Percentiles rank a stretch among this genome's conserved stretches.
phyloP scores from a whole-genome alignment of 495 filamentous ascomycete species.

The Penicillium pancosmium region DNA sequence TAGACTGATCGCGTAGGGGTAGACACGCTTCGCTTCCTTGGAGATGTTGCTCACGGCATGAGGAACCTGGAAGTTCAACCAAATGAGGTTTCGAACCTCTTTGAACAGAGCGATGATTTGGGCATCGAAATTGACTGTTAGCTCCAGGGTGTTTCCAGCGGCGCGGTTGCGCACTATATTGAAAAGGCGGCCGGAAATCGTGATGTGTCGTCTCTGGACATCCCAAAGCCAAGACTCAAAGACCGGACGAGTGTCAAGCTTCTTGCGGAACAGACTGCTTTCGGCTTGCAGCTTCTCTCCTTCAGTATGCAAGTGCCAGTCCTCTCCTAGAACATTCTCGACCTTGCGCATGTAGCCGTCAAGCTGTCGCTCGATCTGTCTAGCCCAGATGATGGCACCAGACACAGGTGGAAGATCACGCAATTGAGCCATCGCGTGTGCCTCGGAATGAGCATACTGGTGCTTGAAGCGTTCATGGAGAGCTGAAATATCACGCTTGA shows the following conservation, averaged over 20 bases:
- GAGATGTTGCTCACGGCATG: slow-evolving; percentile 93
- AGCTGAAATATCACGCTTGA: slow-evolving; percentile 89
- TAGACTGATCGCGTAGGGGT: slow-evolving; percentile 93
- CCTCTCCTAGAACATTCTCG: slow-evolving; percentile 88
- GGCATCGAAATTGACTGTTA: slow-evolving; percentile 93
- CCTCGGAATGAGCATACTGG: slow-evolving; percentile 96
- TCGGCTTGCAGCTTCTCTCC: slow-evolving; percentile 91
- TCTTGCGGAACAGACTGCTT: slow-evolving; percentile 89
- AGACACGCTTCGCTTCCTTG: slow-evolving; percentile 95
- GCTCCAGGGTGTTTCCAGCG: slow-evolving; percentile 80
- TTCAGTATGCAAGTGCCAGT: slow-evolving; percentile 92
- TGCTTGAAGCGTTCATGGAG: slow-evolving; percentile 98
- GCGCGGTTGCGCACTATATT: slow-evolving; percentile 84
- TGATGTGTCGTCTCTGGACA: slow-evolving; percentile 80
- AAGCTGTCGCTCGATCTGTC: slow-evolving; percentile 94
- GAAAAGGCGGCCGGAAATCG: slow-evolving; percentile 90
- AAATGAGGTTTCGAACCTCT: slow-evolving; percentile 94
- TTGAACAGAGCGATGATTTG: slow-evolving; percentile 98
- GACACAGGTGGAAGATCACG: slow-evolving; percentile 94
- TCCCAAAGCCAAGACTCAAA: slow-evolving; percentile 95
- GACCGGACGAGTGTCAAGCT: slow-evolving; percentile 88
- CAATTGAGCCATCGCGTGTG: slow-evolving; percentile 95
- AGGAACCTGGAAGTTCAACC: slow-evolving; percentile 90
- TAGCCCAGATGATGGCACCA: slow-evolving; percentile 94
- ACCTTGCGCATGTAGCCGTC: slow-evolving; percentile 97